Conservation (phyloP, 2,329 filamentous ascomycete genomes). For the Graphium sp. region DNA sequence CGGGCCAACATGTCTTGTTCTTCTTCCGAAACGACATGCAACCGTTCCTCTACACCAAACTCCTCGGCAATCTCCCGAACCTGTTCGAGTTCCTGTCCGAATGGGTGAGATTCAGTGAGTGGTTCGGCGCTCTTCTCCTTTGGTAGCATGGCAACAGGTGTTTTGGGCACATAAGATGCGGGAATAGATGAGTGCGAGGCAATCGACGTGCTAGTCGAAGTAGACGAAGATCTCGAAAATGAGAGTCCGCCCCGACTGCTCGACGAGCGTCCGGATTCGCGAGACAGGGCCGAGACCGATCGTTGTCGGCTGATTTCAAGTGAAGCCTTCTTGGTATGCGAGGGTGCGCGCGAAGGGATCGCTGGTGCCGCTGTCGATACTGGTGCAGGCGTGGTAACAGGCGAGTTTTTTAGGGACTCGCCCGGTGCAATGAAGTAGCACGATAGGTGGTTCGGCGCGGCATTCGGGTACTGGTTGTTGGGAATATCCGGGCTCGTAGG, state of each 20-base stretch:
- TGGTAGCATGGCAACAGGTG: too few relatives aligned
- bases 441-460: slow-evolving; percentile 50
- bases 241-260: slow-evolving; percentile 39
- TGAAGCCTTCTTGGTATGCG: slow-evolving; percentile 72
- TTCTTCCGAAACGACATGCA: slow-evolving; percentile 56
- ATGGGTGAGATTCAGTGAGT: slow-evolving; percentile 45
- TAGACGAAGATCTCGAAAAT: slow-evolving; percentile 41
- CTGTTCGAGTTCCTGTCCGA: slow-evolving; percentile 78
- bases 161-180: slow-evolving; percentile 10
- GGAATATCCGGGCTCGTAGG: slow-evolving; percentile 54
- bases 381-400: slow-evolving; percentile 16
- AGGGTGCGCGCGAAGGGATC: slow-evolving; percentile 64
- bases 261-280: slow-evolving; percentile 31
- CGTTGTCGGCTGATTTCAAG: slow-evolving; percentile 56
- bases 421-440: slow-evolving; percentile 44
- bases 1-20: slow-evolving; percentile 49
- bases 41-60: slow-evolving; percentile 45
- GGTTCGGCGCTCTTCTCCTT: slow-evolving; percentile 1
- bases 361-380: slow-evolving; percentile 35
- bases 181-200: slow-evolving; percentile 19
- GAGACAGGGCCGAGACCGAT: slow-evolving; percentile 43
- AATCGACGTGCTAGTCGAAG: slow-evolving; percentile 32
- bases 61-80: slow-evolving; percentile 89
- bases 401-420: slow-evolving; percentile 22
- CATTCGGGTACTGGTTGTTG: slow-evolving; percentile 27